Evolutionary conservation across 495 filamentous ascomycete species (phyloP), one percentile per base, ranked within the genome.

Genomic region (Aspergillus panamensis): DNA sequence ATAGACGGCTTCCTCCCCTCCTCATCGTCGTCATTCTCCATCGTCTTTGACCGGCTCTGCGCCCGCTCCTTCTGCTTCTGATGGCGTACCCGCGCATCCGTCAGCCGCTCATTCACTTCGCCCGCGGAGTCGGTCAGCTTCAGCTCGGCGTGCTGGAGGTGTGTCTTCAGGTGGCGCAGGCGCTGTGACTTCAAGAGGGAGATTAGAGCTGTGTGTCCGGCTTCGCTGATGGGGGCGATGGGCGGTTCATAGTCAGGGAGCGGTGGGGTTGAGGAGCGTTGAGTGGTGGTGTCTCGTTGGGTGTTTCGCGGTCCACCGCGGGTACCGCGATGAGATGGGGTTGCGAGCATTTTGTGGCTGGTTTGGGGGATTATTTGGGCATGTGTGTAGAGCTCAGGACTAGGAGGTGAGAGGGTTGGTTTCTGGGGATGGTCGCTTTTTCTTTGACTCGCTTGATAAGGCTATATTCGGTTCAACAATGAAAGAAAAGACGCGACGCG

Each of bases 221-320:
- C 65, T 14, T 57, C 43, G 35, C 69, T 77, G 6, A 80, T 80
- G 10, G 85, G 78, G 32, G 73, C 78, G 16, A 75, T 62, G 12
- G 80, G 84, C 1, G 80, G 65, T 60, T 89, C 76, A 68, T 90
- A 89, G 8, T 73, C 63, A 3, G 86, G 86, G 8, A 87, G 69
- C 0, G 73, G 65, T 12, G 70, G 65, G 29, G 66, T 54, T 31
- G 14, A 13, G 29, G 48, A 13, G 33, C 42, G 42, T 29, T 25
- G 25, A 25, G 44, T 31, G 21, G 44, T 31, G 21, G 40, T 56
- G 14, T 56, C 51, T 61, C 44, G 52, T 21, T 62, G 59, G 8
- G 63, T 53, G 37, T 60, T 43, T 12, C 45, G 42, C 9, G 42
- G 42, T 21, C 42, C 16, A 45, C 42, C 9, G 42, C 42, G 42